phyloP scores from a whole-genome alignment of 2,329 filamentous ascomycete genomes.

The Fusarium domesticum region DNA sequence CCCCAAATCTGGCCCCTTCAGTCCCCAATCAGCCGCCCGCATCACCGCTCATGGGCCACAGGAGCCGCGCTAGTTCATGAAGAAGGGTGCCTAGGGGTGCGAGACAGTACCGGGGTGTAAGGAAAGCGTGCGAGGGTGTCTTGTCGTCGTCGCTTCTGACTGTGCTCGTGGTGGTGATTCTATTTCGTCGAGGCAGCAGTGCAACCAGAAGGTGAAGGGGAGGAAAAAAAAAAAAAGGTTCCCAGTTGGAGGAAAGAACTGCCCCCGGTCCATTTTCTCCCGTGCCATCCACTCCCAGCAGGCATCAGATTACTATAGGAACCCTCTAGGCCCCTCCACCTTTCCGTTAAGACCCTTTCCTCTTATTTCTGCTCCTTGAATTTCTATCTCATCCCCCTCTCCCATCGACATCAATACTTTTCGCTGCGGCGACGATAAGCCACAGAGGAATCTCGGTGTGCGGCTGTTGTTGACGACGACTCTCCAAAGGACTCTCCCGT shows the following conservation, averaged over 20 bases:
- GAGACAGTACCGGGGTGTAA: slow-evolving; percentile 9
- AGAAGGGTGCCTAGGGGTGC: slow-evolving; percentile 17
- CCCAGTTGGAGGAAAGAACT: slow-evolving; percentile 4
- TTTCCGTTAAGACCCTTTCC: slow-evolving; percentile 20
- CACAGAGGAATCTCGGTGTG: slow-evolving; percentile 22
- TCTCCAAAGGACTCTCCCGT: slow-evolving; percentile 11
- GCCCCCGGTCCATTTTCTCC: slow-evolving; percentile 13
- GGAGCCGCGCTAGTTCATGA: slow-evolving; percentile 14
- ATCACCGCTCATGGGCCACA: slow-evolving; percentile 26
- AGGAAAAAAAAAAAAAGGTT: not conserved
- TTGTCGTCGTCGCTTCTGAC: not conserved
- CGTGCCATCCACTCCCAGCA: slow-evolving; percentile 14
- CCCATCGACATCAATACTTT: slow-evolving; percentile 16
- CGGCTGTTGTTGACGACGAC: slow-evolving; percentile 14
- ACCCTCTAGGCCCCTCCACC: slow-evolving; percentile 25
- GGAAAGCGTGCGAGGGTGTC: slow-evolving; percentile 6
- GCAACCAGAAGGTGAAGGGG: not conserved
- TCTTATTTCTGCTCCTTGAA: slow-evolving; percentile 16
- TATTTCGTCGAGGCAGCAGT: not conserved
- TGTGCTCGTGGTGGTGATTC: not conserved
- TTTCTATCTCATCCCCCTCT: slow-evolving; percentile 12
- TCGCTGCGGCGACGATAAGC: slow-evolving; percentile 19
- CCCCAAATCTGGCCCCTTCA: slow-evolving; percentile 11
- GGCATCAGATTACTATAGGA: slow-evolving; percentile 25
- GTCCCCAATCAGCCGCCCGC: slow-evolving; percentile 23